Base-by-base conservation (phyloP, 2,329 filamentous ascomycete species). In the Aspergillus proliferans region DNA sequence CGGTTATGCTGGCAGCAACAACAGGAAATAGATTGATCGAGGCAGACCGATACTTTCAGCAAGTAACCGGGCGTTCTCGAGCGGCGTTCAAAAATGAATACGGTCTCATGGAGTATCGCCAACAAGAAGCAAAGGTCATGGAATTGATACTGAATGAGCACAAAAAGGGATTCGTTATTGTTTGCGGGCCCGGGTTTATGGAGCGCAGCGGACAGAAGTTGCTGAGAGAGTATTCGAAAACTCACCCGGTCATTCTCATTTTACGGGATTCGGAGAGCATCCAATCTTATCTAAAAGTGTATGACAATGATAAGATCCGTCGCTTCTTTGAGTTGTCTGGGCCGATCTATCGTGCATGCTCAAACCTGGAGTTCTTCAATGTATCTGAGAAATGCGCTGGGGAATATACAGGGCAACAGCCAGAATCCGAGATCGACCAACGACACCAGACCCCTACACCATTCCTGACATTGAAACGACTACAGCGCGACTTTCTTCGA, bases 311-410 rank as follows among this genome's bases (percentile, higher is more conserved):
- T 34, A 82, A 80, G 55, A 74, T 85, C 1, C 71, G 75, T 40
- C 79, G 79, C 42, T 72, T 88, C 6, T 67, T 87, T 22, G 74
- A 77, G n/a, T 48, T 69, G 8, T 67, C 66, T 0, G 67, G 66
- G 6, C 66, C 65, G 2, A 77, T 86, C 14, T 82, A 87, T 56
- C 76, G 84, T 44, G 76, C 75, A 1, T 87, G 83, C 61, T 84
- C 84, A 9, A 89, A 87, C 56, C 79, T 86, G 53, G 86, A 90
- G 60, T 91, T 88, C 64, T 88, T 83, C 71, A 89, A 89, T 57
- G 72, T 87, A 14, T 84, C 84, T 2, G 85, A 88, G 60, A 72
- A 69, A 41, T 59, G 26, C 48, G 48, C 56, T 15, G 63, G 62
- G 4, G 61, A 69, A 40, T 61, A 50, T 7, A 38, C 45, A 3